Conservation (phyloP, 345 rosid species). For the Conringia planisiliqua region DNA sequence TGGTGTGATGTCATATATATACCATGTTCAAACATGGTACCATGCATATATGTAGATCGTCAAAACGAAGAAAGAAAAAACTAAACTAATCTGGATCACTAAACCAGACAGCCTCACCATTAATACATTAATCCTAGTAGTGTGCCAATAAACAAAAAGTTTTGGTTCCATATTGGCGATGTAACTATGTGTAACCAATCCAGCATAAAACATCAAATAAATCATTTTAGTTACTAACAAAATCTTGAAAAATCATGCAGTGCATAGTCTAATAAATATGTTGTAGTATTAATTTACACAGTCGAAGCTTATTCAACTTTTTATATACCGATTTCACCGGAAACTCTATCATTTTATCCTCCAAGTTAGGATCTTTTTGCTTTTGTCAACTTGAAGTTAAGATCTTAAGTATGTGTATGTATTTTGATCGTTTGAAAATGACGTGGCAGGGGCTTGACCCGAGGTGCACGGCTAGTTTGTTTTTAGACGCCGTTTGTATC, state of each 20-base stretch:
- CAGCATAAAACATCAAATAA: too few species aligned
- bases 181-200: not conserved
- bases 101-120: not conserved
- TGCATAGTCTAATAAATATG: not conserved
- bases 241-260: too few species aligned
- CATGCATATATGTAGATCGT: not conserved
- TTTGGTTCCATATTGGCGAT: not conserved
- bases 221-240: not conserved
- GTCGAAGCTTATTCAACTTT: not conserved
- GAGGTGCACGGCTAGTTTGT: slow-evolving; percentile 68
- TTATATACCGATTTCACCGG: not conserved
- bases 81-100: not conserved
- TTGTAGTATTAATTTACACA: not conserved
- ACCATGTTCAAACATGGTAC: not conserved
- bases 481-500: slow-evolving; percentile 64
- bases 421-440: not conserved
- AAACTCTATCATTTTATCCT: too few species aligned
- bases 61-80: not conserved
- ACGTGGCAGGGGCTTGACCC: slow-evolving; percentile 79
- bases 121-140: not conserved
- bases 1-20: too few species aligned
- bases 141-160: not conserved
- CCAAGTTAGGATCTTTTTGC: too few species aligned
- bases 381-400: too few species aligned
- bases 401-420: not conserved